A percentile compares a stretch with the other conserved stretches of the same genome.
phyloP scores from a whole-genome alignment of 495 filamentous ascomycete genomes.

The Annulohypoxylon stygium region DNA sequence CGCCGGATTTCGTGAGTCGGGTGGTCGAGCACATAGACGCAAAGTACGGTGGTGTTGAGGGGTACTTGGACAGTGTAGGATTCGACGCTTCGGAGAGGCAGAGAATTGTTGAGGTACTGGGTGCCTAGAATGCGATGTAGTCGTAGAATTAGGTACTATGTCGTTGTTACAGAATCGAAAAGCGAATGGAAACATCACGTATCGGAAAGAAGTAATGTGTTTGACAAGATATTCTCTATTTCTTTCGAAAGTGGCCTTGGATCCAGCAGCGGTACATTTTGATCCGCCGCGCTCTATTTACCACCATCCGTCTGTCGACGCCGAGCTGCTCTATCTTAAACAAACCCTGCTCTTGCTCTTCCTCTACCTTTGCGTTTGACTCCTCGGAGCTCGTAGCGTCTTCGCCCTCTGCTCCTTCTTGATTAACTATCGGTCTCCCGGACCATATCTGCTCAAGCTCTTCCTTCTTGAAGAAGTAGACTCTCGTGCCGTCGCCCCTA shows the following conservation, averaged over 20 bases:
- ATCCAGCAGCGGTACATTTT: slow-evolving; percentile 99
- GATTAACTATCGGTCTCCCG: slow-evolving; percentile 45
- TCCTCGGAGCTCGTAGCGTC: slow-evolving; percentile 42
- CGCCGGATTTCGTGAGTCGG: slow-evolving; percentile 65
- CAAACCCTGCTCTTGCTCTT: slow-evolving; percentile 30
- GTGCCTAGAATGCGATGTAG: slow-evolving; percentile 15
- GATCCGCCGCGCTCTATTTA: slow-evolving; percentile 87
- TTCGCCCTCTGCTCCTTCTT: slow-evolving; percentile 36
- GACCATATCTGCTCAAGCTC: slow-evolving; percentile 85
- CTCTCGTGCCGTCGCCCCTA: slow-evolving; percentile 92
- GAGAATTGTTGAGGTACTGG: slow-evolving; percentile 42
- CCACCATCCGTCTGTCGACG: slow-evolving; percentile 86
- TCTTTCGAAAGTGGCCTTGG: slow-evolving; percentile 89
- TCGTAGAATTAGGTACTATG: background rate
- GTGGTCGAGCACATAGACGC: slow-evolving; percentile 64
- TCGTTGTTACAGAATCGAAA: background rate
- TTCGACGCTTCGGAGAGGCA: slow-evolving; percentile 58
- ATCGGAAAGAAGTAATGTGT: background rate
- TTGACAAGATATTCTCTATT: slow-evolving; percentile 51
- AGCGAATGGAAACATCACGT: slow-evolving; percentile 19
- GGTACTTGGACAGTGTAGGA: slow-evolving; percentile 72
- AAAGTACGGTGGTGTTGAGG: slow-evolving; percentile 70
- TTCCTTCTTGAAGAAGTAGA: slow-evolving; percentile 95
- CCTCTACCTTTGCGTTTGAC: slow-evolving; percentile 34
- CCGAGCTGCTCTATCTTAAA: slow-evolving; percentile 84